A percentile compares a stretch with the other conserved stretches of the same genome.
Conservation (phyloP, 2,329 filamentous ascomycete species). For the Echinosphaeria canescens region DNA sequence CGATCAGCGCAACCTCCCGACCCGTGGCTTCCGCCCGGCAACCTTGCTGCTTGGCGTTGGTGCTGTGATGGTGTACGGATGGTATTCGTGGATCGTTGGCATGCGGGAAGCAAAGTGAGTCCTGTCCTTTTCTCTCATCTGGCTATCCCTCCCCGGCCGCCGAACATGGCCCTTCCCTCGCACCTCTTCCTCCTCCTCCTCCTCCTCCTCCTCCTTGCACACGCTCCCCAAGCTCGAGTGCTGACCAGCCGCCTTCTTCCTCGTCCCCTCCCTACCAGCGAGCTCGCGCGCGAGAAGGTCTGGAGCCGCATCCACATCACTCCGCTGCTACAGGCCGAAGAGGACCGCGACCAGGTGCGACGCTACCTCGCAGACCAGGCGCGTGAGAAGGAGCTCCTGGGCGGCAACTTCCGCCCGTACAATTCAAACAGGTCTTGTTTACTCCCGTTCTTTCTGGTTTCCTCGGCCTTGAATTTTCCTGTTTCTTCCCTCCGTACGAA, state of each 20-base stretch:
- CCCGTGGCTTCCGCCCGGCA: constrained; percentile 70
- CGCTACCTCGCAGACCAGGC: constrained; percentile 70
- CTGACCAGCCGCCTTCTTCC: too few relatives aligned
- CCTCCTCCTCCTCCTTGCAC: too few relatives aligned
- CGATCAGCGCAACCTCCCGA: constrained; percentile 68
- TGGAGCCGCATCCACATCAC: constrained; percentile 93
- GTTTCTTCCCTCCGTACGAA: neutral
- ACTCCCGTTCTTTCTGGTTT: neutral
- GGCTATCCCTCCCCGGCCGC: neutral
- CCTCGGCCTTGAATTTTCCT: constrained; percentile 1
- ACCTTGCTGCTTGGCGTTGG: constrained; percentile 59
- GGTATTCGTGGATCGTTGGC: constrained; percentile 67
- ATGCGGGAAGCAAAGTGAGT: constrained; percentile 82
- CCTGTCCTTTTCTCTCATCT: too few relatives aligned
- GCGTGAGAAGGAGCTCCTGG: constrained; percentile 77
- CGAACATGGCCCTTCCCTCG: neutral
- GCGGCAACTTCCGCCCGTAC: constrained; percentile 68
- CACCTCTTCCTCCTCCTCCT: too few relatives aligned
- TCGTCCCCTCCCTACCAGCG: constrained; percentile 40
- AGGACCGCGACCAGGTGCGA: constrained; percentile 86
- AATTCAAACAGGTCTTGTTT: constrained; percentile 59
- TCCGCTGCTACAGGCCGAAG: constrained; percentile 84
- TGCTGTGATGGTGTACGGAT: constrained; percentile 70
- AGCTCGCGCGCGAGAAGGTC: constrained; percentile 92
- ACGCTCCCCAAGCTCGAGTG: too few relatives aligned